Evolutionary conservation across 2,329 filamentous ascomycete genomes (phyloP).

Genomic region (Alternaria dauci): DNA sequence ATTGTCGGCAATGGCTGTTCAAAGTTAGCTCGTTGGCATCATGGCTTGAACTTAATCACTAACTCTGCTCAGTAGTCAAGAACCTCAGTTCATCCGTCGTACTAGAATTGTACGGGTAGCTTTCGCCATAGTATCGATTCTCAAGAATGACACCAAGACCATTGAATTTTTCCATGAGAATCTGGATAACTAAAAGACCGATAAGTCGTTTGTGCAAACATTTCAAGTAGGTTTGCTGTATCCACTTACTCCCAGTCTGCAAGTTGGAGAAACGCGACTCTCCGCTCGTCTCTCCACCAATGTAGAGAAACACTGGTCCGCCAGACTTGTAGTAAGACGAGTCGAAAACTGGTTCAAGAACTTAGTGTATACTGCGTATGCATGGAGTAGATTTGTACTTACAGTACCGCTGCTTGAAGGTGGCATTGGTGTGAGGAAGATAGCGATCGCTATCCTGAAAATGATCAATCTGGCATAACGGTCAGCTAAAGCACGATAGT

Average conservation of each 20-base stretch:
- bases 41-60: background rate
- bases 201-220: background rate
- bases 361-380: background rate
- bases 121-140: slow-evolving; percentile 61
- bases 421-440: slow-evolving; percentile 56
- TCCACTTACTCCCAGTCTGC: slow-evolving; percentile 51
- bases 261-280: slow-evolving; percentile 51
- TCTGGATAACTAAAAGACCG: slow-evolving; percentile 56
- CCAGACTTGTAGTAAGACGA: slow-evolving; percentile 63
- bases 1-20: slow-evolving; percentile 59
- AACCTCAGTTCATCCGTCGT: slow-evolving; percentile 61
- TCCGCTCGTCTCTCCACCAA: slow-evolving; percentile 57
- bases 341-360: slow-evolving; percentile 52
- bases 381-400: background rate
- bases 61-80: slow-evolving; percentile 61
- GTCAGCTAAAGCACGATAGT: background rate
- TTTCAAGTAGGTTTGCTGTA: background rate
- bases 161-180: slow-evolving; percentile 63
- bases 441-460: slow-evolving; percentile 55
- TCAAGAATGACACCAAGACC: slow-evolving; percentile 64
- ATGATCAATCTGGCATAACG: slow-evolving; percentile 53
- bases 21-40: background rate
- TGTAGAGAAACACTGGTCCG: slow-evolving; percentile 60
- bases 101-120: slow-evolving; percentile 58
- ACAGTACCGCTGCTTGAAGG: slow-evolving; percentile 64